phyloP scores from a whole-genome alignment of 2,329 filamentous ascomycete species.

The Amauroascus niger region DNA sequence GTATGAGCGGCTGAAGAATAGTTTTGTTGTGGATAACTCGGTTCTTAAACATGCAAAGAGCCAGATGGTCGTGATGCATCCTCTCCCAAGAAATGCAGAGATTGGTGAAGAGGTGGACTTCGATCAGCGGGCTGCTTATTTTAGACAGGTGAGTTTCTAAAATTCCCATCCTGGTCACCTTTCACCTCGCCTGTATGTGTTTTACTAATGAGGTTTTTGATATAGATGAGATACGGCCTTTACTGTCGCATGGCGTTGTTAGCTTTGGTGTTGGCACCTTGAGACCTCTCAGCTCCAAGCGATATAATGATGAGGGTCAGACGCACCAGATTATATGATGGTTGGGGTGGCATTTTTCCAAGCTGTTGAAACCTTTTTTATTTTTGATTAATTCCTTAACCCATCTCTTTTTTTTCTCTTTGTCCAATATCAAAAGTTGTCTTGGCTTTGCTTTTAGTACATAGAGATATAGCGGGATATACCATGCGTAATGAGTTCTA shows the following conservation, averaged over 20 bases:
- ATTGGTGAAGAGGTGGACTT: slow-evolving; percentile 94
- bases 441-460: slow-evolving; percentile 4
- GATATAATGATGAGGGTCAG: not conserved
- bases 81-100: slow-evolving; percentile 85
- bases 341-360: slow-evolving; percentile 2
- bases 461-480: slow-evolving; percentile 11
- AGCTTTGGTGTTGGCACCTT: slow-evolving; percentile 72
- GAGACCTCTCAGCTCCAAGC: slow-evolving; percentile 12
- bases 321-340: slow-evolving; percentile 1
- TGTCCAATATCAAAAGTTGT: slow-evolving; percentile 13
- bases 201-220: slow-evolving; percentile 6
- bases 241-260: slow-evolving; percentile 97
- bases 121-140: slow-evolving; percentile 93
- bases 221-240: slow-evolving; percentile 89
- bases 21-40: slow-evolving; percentile 80
- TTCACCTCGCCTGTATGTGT: not conserved
- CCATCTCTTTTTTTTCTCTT: not conserved
- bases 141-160: slow-evolving; percentile 85
- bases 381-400: not conserved
- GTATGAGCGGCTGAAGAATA: slow-evolving; percentile 81
- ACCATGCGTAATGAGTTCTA: slow-evolving; percentile 11
- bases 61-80: slow-evolving; percentile 92
- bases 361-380: too few relatives aligned
- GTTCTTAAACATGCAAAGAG: slow-evolving; percentile 84
- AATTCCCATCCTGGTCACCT: not conserved